These are phyloP conservation scores for Aspergillus saccharolyticus DNA, from an alignment of 495 filamentous ascomycete genomes.

Conservation along the genomic window DNA sequence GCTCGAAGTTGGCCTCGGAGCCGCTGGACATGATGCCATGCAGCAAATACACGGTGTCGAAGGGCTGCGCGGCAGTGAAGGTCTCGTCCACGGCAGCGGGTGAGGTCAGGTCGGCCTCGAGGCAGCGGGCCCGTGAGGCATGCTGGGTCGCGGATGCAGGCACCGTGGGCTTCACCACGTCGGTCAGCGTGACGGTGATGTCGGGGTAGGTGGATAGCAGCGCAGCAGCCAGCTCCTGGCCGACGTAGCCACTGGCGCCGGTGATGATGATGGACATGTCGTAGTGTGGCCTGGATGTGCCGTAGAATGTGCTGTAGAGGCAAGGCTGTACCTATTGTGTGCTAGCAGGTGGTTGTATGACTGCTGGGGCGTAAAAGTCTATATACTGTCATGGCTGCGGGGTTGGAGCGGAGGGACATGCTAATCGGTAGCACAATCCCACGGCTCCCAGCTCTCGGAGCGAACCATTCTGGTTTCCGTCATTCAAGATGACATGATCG, in stretches of 20 bases:
- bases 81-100: constrained; percentile 53
- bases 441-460: background rate
- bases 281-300: background rate
- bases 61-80: constrained; percentile 33
- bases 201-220: constrained; percentile 51
- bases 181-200: constrained; percentile 58
- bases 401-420: constrained; percentile 8
- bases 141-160: constrained; percentile 46
- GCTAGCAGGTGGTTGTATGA: background rate
- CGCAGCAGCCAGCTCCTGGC: constrained; percentile 58
- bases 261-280: constrained; percentile 66
- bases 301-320: background rate
- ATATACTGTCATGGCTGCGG: constrained; percentile 7
- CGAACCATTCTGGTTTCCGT: background rate
- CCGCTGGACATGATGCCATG: constrained; percentile 85
- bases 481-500: background rate
- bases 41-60: constrained; percentile 67
- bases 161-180: constrained; percentile 53
- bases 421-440: background rate
- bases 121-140: constrained; percentile 37
- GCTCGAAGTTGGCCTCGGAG: constrained; percentile 68
- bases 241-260: constrained; percentile 66
- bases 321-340: background rate
- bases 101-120: constrained; percentile 61
- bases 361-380: background rate